Base-by-base conservation (phyloP, 164 flowering plant species). In the Piper betle region DNA sequence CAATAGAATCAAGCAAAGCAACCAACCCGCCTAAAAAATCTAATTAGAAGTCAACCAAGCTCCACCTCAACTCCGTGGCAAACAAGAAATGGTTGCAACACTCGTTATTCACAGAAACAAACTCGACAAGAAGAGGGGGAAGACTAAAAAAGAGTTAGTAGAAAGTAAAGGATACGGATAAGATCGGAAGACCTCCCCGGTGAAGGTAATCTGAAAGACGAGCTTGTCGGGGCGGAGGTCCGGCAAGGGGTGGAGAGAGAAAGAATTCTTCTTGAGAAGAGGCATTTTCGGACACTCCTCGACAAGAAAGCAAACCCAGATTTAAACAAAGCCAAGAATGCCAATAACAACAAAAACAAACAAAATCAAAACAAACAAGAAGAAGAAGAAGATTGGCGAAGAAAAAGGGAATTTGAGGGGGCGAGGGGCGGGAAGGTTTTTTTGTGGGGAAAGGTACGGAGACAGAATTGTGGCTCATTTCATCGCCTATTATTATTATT, bases 191-290 rank as follows among this genome's bases (percentile, higher is more conserved):
- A 66, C 19, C 57, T 66, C 69, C 8, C 55, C 43, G 37, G 69
- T 66, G 64, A 66, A 66, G 37, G 64, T 64, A 55, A 66, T 60
- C 37, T 37, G 39, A 46, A 42, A 66, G 18, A 66, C 60, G 5
- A 3, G 43, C 42, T 61, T 60, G 10, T 61, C 58, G 0, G 69
- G 60, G 18, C 37, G n/a, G 15, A 66, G 42, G 61, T 61, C 64
- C 16, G 40, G 39, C 11, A 64, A 64, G 16, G 54, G 55, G 37
- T 64, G 41, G 16, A 64, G 61, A 6, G 9, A 10, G 20, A 64
- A 57, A 12, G 42, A 33, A 55, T n/a, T 64, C 9, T 64, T 58
- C 61, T 64, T 64, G 11, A 64, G 18, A 18, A 64, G 61, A 5
- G 67, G 61, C 67, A 64, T 64, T 46, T 7, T 7, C 16, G 11